Conservation (phyloP, 805 yeast genomes). For the Lipomyces kockii region DNA sequence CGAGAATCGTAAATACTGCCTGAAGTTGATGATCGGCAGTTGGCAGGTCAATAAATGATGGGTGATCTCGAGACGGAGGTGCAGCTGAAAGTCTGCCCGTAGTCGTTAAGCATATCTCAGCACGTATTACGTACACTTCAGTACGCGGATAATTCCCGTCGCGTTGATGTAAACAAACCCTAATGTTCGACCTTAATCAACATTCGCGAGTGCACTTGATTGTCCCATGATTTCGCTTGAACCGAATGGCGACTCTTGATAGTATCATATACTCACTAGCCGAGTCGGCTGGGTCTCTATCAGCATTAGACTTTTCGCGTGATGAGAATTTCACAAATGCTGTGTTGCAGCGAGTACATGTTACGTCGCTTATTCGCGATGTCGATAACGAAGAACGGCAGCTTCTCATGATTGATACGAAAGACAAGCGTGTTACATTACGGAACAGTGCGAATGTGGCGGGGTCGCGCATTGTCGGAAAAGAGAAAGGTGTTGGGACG, state of each 20-base stretch:
- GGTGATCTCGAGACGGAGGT: not conserved
- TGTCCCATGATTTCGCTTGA: not conserved
- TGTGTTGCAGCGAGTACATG: conserved; percentile 27
- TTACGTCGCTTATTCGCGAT: conserved; percentile 39
- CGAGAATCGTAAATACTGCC: not conserved
- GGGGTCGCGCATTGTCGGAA: not conserved
- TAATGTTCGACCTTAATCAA: not conserved
- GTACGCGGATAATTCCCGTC: not conserved
- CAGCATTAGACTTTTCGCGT: conserved; percentile 34
- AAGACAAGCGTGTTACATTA: conserved; percentile 13
- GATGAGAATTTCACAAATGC: conserved; percentile 38
- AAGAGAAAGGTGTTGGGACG: conserved; percentile 11
- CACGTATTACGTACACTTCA: not conserved
- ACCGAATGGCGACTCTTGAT: conserved; percentile 18
- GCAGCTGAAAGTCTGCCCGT: not conserved
- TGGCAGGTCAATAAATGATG: not conserved
- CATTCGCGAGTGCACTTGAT: not conserved
- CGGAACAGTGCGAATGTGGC: conserved; percentile 8
- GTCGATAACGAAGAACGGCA: conserved; percentile 34
- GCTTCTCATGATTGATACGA: conserved; percentile 23
- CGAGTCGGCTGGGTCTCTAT: conserved; percentile 36
- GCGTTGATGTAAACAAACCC: conserved; percentile 3
- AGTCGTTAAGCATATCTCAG: not conserved
- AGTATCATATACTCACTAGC: conserved; percentile 28
- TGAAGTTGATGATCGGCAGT: not conserved